Conservation (phyloP, 2,329 filamentous ascomycete species). For the Epichloe gansuensis region DNA sequence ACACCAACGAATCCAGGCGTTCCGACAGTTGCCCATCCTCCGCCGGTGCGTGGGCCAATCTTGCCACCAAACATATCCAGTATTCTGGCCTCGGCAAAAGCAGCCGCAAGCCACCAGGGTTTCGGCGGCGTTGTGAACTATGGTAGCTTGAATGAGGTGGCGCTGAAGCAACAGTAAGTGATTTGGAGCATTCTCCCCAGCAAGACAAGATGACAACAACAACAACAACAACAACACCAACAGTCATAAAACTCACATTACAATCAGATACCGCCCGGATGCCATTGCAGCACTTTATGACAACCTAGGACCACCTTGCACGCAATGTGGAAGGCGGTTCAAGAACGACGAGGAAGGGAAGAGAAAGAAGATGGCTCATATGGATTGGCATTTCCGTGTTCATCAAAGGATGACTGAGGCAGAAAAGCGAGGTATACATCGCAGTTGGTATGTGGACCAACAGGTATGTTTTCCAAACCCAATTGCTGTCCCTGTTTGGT, state of each 20-base stretch:
- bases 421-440: conserved; percentile 73
- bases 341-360: conserved; percentile 62
- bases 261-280: conserved; percentile 50
- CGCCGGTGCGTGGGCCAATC: conserved; percentile 17
- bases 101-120: conserved; percentile 10
- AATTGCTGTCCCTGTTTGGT: too few relatives aligned
- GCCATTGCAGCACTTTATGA: conserved; percentile 67
- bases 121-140: conserved; percentile 30
- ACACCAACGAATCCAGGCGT: conserved; percentile 25
- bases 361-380: conserved; percentile 76
- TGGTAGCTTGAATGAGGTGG: conserved; percentile 50
- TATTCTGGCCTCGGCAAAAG: conserved; percentile 21
- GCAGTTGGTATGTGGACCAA: conserved; percentile 91
- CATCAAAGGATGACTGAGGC: conserved; percentile 81
- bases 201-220: conserved; percentile 11
- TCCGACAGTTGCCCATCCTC: conserved; percentile 19
- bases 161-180: conserved; percentile 58
- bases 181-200: neutral
- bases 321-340: conserved; percentile 84
- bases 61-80: conserved; percentile 24
- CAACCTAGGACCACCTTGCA: conserved; percentile 72
- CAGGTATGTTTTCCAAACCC: conserved; percentile 40
- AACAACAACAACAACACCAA: conserved; percentile 10
- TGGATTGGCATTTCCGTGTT: conserved; percentile 97
- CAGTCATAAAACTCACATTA: conserved; percentile 7